phyloP scores from a whole-genome alignment of 768 basidiomycete genomes.

The Boletus tomentosulus region DNA sequence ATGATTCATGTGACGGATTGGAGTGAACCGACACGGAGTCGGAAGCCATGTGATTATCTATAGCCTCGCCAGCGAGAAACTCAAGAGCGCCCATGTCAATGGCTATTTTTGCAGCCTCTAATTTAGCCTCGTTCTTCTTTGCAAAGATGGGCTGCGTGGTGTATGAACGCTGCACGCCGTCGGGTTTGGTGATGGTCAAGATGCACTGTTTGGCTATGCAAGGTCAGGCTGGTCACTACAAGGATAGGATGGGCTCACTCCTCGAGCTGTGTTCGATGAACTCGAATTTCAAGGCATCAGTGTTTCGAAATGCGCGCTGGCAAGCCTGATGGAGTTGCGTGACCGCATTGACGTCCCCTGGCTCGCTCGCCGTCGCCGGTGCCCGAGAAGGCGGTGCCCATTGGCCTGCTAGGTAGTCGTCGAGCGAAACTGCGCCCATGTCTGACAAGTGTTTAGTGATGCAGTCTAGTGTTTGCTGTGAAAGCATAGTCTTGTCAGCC shows the following conservation, averaged over 20 bases:
- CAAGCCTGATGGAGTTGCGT: conserved; percentile 40
- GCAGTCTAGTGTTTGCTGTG: conserved; percentile 10
- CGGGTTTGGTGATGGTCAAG: conserved; percentile 54
- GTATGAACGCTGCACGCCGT: conserved; percentile 50
- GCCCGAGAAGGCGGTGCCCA: background rate
- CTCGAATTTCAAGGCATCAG: conserved; percentile 44
- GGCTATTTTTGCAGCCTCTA: conserved; percentile 48
- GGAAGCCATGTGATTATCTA: background rate
- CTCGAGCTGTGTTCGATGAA: conserved; percentile 39
- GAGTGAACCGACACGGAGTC: background rate
- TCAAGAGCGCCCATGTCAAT: conserved; percentile 58
- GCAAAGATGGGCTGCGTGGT: conserved; percentile 42
- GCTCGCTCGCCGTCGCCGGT: background rate
- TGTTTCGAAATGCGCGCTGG: conserved; percentile 39
- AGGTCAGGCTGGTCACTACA: conserved; percentile 2
- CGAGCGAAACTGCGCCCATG: conserved; percentile 27
- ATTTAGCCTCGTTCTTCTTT: conserved; percentile 51
- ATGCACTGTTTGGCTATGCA: conserved; percentile 54
- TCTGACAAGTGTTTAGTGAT: no score
- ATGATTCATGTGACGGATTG: background rate
- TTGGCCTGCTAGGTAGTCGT: conserved; percentile 22
- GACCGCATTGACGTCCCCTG: conserved; percentile 22
- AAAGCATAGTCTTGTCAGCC: no score
- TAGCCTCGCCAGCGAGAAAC: conserved; percentile 29
- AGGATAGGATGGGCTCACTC: conserved; percentile 26